A percentile compares a stretch with the other conserved stretches of the same genome.
Conservation (phyloP, 805 yeast genomes). For the Grigorovia yakushimaensis region DNA sequence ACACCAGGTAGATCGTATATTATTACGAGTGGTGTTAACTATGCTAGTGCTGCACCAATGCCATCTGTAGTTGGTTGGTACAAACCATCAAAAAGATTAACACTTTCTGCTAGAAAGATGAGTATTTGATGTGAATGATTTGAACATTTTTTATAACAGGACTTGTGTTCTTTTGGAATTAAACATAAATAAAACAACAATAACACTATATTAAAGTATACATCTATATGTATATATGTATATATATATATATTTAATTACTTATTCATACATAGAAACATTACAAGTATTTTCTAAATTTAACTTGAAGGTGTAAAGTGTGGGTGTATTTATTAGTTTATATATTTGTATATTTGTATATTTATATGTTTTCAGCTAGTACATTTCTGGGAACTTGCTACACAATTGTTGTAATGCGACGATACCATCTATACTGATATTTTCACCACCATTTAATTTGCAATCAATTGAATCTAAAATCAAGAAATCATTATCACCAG, state of each 20-base stretch:
- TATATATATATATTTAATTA: no score
- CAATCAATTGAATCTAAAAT: conserved; percentile 28
- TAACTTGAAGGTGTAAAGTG: no score
- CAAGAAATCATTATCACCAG: conserved; percentile 27
- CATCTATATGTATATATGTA: not conserved
- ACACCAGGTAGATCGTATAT: conserved; percentile 84
- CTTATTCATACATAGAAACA: no score
- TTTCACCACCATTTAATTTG: conserved; percentile 12
- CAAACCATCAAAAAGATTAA: conserved; percentile 46
- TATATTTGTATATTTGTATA: not conserved
- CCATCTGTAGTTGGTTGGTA: conserved; percentile 55
- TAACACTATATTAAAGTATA: not conserved
- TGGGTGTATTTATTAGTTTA: not conserved
- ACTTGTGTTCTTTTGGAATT: not conserved
- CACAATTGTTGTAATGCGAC: conserved; percentile 24
- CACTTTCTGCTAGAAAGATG: conserved; percentile 23
- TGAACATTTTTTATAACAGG: not conserved
- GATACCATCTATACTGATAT: conserved; percentile 25
- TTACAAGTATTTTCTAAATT: no score
- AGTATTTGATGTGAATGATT: not conserved
- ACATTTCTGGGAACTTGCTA: conserved; percentile 26
- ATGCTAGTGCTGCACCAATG: conserved; percentile 60
- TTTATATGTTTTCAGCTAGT: conserved; percentile 7
- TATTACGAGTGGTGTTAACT: conserved; percentile 51
- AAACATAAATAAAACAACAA: not conserved